Evolutionary conservation across 108 stramenopile species (phyloP), one percentile per base, ranked within the genome.

Genomic region (Phaeodactylum tricornutum): DNA sequence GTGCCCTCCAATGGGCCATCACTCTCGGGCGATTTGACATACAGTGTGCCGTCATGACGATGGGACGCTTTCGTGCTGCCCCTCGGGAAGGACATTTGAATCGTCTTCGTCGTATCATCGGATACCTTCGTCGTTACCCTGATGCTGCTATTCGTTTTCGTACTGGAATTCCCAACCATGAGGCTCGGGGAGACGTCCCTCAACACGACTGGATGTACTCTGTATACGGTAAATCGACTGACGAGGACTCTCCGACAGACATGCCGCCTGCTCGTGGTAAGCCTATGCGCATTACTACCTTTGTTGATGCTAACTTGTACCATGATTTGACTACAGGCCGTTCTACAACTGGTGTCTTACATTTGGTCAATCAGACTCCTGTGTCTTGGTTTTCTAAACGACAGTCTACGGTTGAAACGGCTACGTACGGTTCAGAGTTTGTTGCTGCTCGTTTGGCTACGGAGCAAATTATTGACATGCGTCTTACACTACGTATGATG

Each of bases 391-490:
- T 28, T 8, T 52, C 51, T 15, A 52, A 52, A 15, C 6, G 16
- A 7, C 51, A 52, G 30, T 3, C 2, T 40, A 47, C 45, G 4
- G 49, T 60, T 6, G 57, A 28, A 44, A 55, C 67, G 11, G 34
- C 50, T 11, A 66, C 60, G 3, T 74, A 48, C 43, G 63, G 67
- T 0, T 56, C 54, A 3, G 64, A 74, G 44, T 50, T 70, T 15
- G 52, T 66, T 15, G 59, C 68, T 14, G 54, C 64, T 39, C 22
- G 47, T 26, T 53, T 56, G 24, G 53, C 37, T 16, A 35, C 29
- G 0, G 68, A 75, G 5, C 16, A 56, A 9, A 43, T 62, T 16
- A 3, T 41, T 0, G 60, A 40, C 0, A 32, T 73, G 4, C 36
- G 65, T 0, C 49, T 57, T 50, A 66, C 61, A 24, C 45, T 66